These are phyloP conservation scores for Wickerhamomyces silvicola DNA, from an alignment of 805 yeast genomes.

Conservation along the genomic window DNA sequence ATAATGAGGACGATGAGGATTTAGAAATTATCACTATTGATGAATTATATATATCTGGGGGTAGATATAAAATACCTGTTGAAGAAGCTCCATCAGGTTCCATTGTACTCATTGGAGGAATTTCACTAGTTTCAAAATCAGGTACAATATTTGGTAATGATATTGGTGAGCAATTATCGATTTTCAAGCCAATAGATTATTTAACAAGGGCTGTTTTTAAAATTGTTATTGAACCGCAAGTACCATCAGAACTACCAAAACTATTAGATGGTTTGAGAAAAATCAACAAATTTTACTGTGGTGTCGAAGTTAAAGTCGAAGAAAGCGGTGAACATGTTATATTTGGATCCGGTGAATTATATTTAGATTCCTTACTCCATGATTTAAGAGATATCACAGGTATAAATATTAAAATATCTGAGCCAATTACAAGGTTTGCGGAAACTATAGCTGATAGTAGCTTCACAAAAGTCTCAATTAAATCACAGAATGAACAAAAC, in stretches of 20 bases:
- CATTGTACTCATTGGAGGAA: conserved; percentile 62
- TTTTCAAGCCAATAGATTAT: conserved; percentile 37
- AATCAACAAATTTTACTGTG: conserved; percentile 57
- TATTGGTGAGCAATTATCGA: conserved; percentile 15
- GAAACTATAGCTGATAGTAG: conserved; percentile 71
- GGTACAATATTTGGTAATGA: conserved; percentile 45
- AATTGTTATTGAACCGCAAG: conserved; percentile 74
- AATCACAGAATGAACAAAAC: conserved; percentile 48
- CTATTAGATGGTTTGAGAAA: conserved; percentile 64
- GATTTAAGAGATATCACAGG: conserved; percentile 59
- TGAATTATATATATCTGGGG: conserved; percentile 47
- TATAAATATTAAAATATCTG: conserved; percentile 74
- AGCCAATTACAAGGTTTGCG: conserved; percentile 71
- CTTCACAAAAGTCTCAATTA: conserved; percentile 57
- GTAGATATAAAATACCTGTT: conserved; percentile 59
- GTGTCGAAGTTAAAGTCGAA: conserved; percentile 65
- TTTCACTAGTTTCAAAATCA: conserved; percentile 52
- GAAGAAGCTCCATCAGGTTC: conserved; percentile 54
- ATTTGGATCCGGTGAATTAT: conserved; percentile 80
- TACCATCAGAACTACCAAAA: conserved; percentile 72
- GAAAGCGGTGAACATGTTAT: conserved; percentile 85
- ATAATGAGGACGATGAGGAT: conserved; percentile 47
- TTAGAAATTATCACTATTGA: conserved; percentile 27
- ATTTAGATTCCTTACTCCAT: conserved; percentile 74
- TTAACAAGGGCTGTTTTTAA: conserved; percentile 59